Conservation (phyloP, 805 yeast species). For the Barnettozyma botsteinii region DNA sequence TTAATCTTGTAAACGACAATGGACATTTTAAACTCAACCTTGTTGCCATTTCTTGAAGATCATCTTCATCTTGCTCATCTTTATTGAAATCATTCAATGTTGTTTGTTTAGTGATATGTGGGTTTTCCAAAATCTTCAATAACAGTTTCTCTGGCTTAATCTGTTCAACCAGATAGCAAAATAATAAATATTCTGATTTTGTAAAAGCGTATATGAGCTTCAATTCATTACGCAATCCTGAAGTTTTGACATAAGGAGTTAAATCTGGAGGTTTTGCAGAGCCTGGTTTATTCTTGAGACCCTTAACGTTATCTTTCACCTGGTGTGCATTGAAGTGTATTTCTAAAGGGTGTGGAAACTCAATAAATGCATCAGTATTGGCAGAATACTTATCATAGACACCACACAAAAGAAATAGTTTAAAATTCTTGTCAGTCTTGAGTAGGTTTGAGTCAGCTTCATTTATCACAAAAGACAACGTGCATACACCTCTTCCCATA, state of each 20-base stretch:
- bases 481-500: slow-evolving; percentile 41
- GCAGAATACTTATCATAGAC: slow-evolving; percentile 26
- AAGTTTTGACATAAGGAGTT: slow-evolving; percentile 40
- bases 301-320: slow-evolving; percentile 55
- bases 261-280: slow-evolving; percentile 80
- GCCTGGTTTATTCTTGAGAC: slow-evolving; percentile 71
- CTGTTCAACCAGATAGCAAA: slow-evolving; percentile 53
- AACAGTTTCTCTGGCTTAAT: slow-evolving; percentile 38
- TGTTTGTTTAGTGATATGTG: slow-evolving; percentile 46
- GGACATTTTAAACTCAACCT: slow-evolving; percentile 74
- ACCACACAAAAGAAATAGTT: slow-evolving; percentile 53
- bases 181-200: slow-evolving; percentile 42
- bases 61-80: slow-evolving; percentile 59
- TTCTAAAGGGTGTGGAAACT: slow-evolving; percentile 71
- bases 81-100: slow-evolving; percentile 44
- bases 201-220: slow-evolving; percentile 57
- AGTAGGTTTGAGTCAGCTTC: slow-evolving; percentile 38
- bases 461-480: slow-evolving; percentile 37
- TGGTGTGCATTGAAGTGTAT: slow-evolving; percentile 50
- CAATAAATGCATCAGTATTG: slow-evolving; percentile 34
- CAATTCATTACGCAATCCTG: slow-evolving; percentile 35
- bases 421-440: slow-evolving; percentile 25
- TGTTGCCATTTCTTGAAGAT: slow-evolving; percentile 60
- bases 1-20: slow-evolving; percentile 62
- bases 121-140: slow-evolving; percentile 35